Evolutionary conservation across 2,329 filamentous ascomycete species (phyloP).

Genomic region (Thermoascus crustaceus): DNA sequence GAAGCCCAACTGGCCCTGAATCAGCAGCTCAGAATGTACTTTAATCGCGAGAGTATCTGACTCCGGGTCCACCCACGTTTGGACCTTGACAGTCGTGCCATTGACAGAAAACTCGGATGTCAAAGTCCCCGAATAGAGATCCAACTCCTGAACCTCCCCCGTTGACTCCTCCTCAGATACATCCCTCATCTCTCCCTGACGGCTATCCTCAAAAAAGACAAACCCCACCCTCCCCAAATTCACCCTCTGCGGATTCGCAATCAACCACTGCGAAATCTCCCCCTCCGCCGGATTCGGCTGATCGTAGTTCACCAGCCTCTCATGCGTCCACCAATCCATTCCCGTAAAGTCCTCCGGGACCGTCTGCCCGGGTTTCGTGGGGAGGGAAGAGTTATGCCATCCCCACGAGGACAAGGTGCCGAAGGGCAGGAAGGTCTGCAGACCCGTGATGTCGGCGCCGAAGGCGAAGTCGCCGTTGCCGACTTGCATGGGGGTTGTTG

Average conservation of each 20-base stretch:
- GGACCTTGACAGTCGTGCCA: conserved; percentile 32
- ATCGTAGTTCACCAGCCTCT: conserved; percentile 35
- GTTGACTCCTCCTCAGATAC: conserved; percentile 34
- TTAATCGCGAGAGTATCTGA: conserved; percentile 41
- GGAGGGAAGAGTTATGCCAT: conserved; percentile 41
- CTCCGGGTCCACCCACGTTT: conserved; percentile 39
- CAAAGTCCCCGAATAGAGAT: conserved; percentile 43
- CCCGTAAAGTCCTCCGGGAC: conserved; percentile 32
- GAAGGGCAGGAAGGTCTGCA: conserved; percentile 39
- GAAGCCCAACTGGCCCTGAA: conserved; percentile 32
- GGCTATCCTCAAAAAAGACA: conserved; percentile 25
- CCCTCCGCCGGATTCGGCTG: conserved; percentile 34
- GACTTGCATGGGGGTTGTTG: conserved; percentile 45
- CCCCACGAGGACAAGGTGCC: conserved; percentile 38
- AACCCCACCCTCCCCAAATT: conserved; percentile 45
- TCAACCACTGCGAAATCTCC: conserved; percentile 46
- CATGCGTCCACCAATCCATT: conserved; percentile 39
- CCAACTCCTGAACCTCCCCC: conserved; percentile 38
- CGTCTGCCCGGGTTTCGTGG: conserved; percentile 25
- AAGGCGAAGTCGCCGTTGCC: conserved; percentile 44
- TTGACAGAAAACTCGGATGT: conserved; percentile 39
- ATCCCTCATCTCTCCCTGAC: conserved; percentile 18
- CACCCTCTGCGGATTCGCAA: conserved; percentile 46
- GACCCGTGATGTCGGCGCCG: conserved; percentile 38
- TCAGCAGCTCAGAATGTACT: conserved; percentile 37